Base-by-base conservation (phyloP, 2,329 filamentous ascomycete species). In the Cytospora leucostoma region DNA sequence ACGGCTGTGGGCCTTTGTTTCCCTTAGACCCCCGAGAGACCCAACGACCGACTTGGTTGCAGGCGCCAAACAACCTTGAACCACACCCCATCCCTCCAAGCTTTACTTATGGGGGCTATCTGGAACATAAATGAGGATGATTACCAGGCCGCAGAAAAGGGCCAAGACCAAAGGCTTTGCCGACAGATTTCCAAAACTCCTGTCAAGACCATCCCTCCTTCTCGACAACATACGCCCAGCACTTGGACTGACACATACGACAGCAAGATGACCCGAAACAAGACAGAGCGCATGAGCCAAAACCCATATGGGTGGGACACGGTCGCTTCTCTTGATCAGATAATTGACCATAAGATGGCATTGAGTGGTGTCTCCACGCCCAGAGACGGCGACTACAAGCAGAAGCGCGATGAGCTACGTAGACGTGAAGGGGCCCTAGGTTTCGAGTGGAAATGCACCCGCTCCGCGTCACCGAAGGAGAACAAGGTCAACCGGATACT, bases 371-470 rank as follows among this genome's bases (percentile, higher is more conserved):
- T 44, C 13, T 21, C 52, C 32, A 47, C 40, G 1, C 21, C 34
- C 15, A 40, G 7, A 8, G n/a, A 12, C 13, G 68, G 68, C 10
- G 70, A 69, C 19, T 82, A 80, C 64, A 55, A 71, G 12, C 54
- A 60, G 40, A 50, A 70, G 32, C 77, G 78, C 33, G 51, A 68
- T 0, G 66, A 70, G 13, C 54, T 79, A 3, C 61, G 71, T 21
- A 57, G 65, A 4, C 68, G 70, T 3, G 79, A 82, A 65, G 69
- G 67, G 7, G 69, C 68, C 4, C 66, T 80, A 6, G 74, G 73
- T 2, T 83, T 82, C 68, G 80, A 81, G 65, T 71, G 74, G 58
- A 63, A 58, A 7, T 79, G 76, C 67, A 72, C 71, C 27, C 47
- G 51, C 6, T 62, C 68, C 7, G 75, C 77, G 3, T 73, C 74